A percentile compares a stretch with the other conserved stretches of the same genome.
These are phyloP conservation scores for Trichophyton rubrum DNA, from an alignment of 2,329 filamentous ascomycete genomes.

Conservation along the genomic window DNA sequence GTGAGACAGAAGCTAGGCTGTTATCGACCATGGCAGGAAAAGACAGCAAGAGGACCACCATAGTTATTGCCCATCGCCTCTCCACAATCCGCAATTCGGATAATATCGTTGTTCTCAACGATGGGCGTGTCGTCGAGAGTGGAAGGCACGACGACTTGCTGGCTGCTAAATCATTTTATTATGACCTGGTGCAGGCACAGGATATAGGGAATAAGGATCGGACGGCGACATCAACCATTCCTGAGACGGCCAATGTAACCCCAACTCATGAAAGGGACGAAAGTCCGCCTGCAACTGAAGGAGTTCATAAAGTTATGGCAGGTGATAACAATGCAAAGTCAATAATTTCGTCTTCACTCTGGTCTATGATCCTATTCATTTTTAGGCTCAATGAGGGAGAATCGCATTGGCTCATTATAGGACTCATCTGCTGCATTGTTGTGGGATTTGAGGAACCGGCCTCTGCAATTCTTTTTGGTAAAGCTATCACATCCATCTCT, in stretches of 20 bases:
- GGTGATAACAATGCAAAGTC: slow-evolving; percentile 18
- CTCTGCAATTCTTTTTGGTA: slow-evolving; percentile 48
- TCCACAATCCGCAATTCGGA: slow-evolving; percentile 20
- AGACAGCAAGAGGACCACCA: slow-evolving; percentile 14
- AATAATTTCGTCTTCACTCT: slow-evolving; percentile 1
- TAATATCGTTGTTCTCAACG: slow-evolving; percentile 20
- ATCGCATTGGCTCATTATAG: slow-evolving; percentile 28
- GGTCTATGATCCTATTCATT: slow-evolving; percentile 21
- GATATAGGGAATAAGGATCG: slow-evolving; percentile 8
- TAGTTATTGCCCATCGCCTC: slow-evolving; percentile 21
- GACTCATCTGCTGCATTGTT: slow-evolving; percentile 39
- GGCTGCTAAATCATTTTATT: slow-evolving; percentile 27
- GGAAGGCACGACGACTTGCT: slow-evolving; percentile 19
- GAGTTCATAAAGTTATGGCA: not conserved
- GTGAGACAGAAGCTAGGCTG: slow-evolving; percentile 17
- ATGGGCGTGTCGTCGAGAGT: slow-evolving; percentile 18
- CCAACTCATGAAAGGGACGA: not conserved
- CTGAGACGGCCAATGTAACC: not conserved
- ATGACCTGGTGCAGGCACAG: slow-evolving; percentile 34
- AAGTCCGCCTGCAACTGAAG: slow-evolving; percentile 13
- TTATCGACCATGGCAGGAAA: slow-evolving; percentile 16
- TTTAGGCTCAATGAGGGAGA: not conserved
- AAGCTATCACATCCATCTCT: slow-evolving; percentile 46
- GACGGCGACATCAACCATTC: not conserved
- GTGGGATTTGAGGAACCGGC: slow-evolving; percentile 48